phyloP scores from a whole-genome alignment of 805 yeast species.

The Starmera amethionina region DNA sequence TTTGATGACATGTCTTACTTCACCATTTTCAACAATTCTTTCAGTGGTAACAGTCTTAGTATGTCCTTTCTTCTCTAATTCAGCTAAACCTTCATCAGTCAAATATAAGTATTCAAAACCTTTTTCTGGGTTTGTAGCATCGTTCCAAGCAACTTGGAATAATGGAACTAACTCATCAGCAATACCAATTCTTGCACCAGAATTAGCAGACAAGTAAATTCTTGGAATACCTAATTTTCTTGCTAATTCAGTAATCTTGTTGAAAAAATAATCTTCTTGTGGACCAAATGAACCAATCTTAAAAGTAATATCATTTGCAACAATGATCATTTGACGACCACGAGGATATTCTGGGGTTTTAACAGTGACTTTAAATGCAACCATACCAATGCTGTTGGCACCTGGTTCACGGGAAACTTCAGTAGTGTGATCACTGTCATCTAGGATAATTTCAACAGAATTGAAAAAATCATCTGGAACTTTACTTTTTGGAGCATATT shows the following conservation, averaged over 20 bases:
- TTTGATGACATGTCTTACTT: slow-evolving; percentile 70
- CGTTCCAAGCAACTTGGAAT: slow-evolving; percentile 91
- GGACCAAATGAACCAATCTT: slow-evolving; percentile 99
- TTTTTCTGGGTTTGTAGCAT: slow-evolving; percentile 58
- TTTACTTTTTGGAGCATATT: slow-evolving; percentile 41
- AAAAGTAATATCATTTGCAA: slow-evolving; percentile 95
- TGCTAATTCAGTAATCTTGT: slow-evolving; percentile 87
- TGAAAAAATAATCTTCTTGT: slow-evolving; percentile 84
- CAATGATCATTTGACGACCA: slow-evolving; percentile 87
- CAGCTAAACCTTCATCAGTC: slow-evolving; percentile 51
- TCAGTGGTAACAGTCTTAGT: slow-evolving; percentile 62
- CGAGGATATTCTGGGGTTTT: slow-evolving; percentile 96
- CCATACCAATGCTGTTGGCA: slow-evolving; percentile 94
- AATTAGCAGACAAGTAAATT: slow-evolving; percentile 92
- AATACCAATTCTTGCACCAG: slow-evolving; percentile 98
- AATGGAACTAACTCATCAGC: slow-evolving; percentile 92
- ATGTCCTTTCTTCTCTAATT: slow-evolving; percentile 50
- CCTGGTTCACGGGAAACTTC: slow-evolving; percentile 95
- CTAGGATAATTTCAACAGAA: slow-evolving; percentile 73
- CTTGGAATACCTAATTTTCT: slow-evolving; percentile 90
- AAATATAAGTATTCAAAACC: slow-evolving; percentile 89
- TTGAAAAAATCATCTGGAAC: slow-evolving; percentile 72
- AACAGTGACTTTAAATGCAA: slow-evolving; percentile 83
- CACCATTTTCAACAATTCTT: slow-evolving; percentile 74
- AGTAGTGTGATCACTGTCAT: slow-evolving; percentile 68